Conservation (phyloP, 352 stramenopile genomes). For the Phytophthora pistaciae region DNA sequence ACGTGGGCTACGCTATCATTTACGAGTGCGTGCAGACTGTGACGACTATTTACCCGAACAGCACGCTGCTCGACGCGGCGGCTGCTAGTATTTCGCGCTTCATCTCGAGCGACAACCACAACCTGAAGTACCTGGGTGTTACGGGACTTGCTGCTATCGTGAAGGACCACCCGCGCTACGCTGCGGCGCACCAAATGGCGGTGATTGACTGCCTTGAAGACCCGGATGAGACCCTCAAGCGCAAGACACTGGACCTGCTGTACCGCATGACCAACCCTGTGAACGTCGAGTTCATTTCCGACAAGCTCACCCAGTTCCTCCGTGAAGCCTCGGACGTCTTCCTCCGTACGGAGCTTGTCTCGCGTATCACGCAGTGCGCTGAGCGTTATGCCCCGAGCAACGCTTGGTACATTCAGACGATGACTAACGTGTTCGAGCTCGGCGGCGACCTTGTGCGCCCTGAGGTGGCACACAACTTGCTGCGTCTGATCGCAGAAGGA, state of each 20-base stretch:
- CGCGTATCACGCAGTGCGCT: slow-evolving; percentile 97
- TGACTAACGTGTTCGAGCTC: slow-evolving; percentile 97
- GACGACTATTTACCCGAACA: slow-evolving; percentile 99
- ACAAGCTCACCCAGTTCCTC: slow-evolving; percentile 98
- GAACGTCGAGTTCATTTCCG: slow-evolving; percentile 99
- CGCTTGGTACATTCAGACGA: slow-evolving; percentile 99
- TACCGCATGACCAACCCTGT: slow-evolving; percentile 99
- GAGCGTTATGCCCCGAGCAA: slow-evolving; percentile 98
- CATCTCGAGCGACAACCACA: slow-evolving; percentile 96
- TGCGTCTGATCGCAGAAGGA: slow-evolving; percentile 98
- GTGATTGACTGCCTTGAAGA: slow-evolving; percentile 99
- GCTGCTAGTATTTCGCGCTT: slow-evolving; percentile 95
- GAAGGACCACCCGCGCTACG: slow-evolving; percentile 96
- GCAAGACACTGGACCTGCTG: slow-evolving; percentile 97
- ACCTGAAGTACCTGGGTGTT: slow-evolving; percentile 99
- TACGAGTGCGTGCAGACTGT: slow-evolving; percentile 99
- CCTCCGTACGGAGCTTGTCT: slow-evolving; percentile 97
- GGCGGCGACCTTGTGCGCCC: slow-evolving; percentile 97
- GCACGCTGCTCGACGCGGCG: slow-evolving; percentile 95
- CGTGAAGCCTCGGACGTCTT: slow-evolving; percentile 97
- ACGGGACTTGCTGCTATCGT: slow-evolving; percentile 99
- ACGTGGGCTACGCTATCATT: slow-evolving; percentile 99
- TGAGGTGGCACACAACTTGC: slow-evolving; percentile 98
- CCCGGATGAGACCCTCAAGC: slow-evolving; percentile 99
- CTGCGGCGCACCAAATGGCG: slow-evolving; percentile 98